Conservation (phyloP, 78 protist species). For the Abeoforma whisleri region DNA sequence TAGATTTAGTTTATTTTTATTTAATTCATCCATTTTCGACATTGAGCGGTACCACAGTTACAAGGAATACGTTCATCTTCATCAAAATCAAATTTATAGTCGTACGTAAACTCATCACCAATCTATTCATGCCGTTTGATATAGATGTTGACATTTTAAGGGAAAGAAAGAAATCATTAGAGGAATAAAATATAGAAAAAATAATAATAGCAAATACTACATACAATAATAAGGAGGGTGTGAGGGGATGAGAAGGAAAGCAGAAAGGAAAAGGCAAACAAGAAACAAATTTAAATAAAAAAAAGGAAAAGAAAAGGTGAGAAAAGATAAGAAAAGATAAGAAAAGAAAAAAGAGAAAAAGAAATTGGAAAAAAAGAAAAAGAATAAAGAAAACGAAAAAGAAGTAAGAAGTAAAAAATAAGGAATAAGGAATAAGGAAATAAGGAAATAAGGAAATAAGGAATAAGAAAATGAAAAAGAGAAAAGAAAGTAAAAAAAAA, state of each 20-base stretch:
- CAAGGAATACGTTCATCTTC: slow-evolving; percentile 27
- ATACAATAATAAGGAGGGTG: not conserved
- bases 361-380: not conserved
- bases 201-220: no score
- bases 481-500: no score
- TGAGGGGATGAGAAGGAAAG: not conserved
- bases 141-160: no score
- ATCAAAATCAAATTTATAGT: slow-evolving; percentile 27
- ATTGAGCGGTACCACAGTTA: slow-evolving; percentile 19
- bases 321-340: not conserved
- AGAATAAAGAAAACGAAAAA: not conserved
- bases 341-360: not conserved
- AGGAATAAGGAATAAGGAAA: not conserved
- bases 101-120: slow-evolving; percentile 36
- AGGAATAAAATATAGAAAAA: no score
- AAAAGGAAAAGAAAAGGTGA: not conserved
- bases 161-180: no score
- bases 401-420: not conserved
- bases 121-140: no score
- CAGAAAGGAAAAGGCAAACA: not conserved
- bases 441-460: not conserved
- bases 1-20: no score
- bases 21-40: slow-evolving; percentile 36
- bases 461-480: not conserved
- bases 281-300: not conserved